Evolutionary conservation across 371 early-diverging fungal genomes (phyloP), one percentile per base, ranked within the genome.

Genomic region (Rhizopus stolonifer): DNA sequence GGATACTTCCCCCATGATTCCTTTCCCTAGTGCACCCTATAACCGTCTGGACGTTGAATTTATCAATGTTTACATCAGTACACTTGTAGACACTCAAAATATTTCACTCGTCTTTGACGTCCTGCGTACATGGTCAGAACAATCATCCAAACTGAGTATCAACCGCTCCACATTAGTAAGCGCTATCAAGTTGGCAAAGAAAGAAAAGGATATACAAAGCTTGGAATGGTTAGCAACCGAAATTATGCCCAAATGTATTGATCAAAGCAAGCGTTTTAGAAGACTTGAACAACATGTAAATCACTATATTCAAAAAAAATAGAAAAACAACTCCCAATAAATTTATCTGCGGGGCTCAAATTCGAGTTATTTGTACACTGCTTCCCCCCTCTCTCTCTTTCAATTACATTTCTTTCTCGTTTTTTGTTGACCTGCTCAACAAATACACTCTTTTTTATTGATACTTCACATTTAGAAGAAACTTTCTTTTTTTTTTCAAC

Each of bases 21-120:
- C 79, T 0, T 74, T 78, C 57, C 79, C 75, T 1, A 63, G 75
- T 3, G 72, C 61, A 9, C 79, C 79, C 22, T 78, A 78, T 40
- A 62, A 54, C 15, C n/a, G 26, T 17, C n/a, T 58, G 9, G 79
- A 78, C 45, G 60, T 61, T 25, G 39, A 58, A 13, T 70, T 78
- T 52, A 74, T 78, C 15, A 61, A 78, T 45, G 64, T 65, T 22
- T 78, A 69, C 25, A 22, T 78, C 21, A 48, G 51, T 8, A 53
- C 75, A 0, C 39, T 74, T 15, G 22, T 78, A 8, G 70, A 70
- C 47, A 52, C 64, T 11, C 69, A 78, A 60, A 60, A 78, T 31
- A 23, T 74, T 6, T 67, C 74, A 1, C 57, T 77, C n/a, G 52
- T 72, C 13, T 60, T 69, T 46, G 77, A 69, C 48, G 72, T 71